Evolutionary conservation across 495 filamentous ascomycete species (phyloP).

Genomic region (Penicillium bialowiezense): DNA sequence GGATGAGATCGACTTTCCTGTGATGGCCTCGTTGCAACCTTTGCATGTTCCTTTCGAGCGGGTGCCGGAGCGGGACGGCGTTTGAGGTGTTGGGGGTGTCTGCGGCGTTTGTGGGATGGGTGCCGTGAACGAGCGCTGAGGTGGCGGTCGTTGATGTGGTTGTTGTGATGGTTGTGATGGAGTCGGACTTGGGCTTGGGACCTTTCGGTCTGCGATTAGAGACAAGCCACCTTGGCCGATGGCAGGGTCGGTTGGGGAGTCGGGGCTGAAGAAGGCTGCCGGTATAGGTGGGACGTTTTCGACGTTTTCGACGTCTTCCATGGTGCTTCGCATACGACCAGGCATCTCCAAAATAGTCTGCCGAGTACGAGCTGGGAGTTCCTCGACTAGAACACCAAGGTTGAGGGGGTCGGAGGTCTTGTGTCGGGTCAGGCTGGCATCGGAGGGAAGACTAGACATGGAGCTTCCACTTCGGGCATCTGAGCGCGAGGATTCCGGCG

Average conservation of each 20-base stretch:
- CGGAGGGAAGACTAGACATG: conserved; percentile 57
- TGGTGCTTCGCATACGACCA: conserved; percentile 19
- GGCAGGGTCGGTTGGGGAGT: conserved; percentile 61
- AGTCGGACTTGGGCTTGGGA: neutral
- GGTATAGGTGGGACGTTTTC: conserved; percentile 37
- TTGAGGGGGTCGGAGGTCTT: conserved; percentile 34
- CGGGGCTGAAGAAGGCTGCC: conserved; percentile 35
- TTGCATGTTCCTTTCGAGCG: conserved; percentile 73
- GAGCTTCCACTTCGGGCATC: conserved; percentile 67
- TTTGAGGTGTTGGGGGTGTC: conserved; percentile 19
- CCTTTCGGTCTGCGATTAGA: conserved; percentile 32
- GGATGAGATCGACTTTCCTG: conserved; percentile 88
- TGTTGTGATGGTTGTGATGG: conserved; percentile 11
- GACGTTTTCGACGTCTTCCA: conserved; percentile 23
- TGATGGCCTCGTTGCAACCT: conserved; percentile 74
- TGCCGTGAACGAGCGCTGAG: conserved; percentile 25
- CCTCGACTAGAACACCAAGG: conserved; percentile 37
- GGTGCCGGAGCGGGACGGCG: conserved; percentile 29
- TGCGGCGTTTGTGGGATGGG: conserved; percentile 23
- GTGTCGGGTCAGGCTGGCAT: conserved; percentile 30
- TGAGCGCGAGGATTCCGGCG: no score
- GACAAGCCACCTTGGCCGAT: conserved; percentile 44
- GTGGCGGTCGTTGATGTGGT: conserved; percentile 15
- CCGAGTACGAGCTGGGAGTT: conserved; percentile 22
- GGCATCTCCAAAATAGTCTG: conserved; percentile 19